These are phyloP conservation scores for Posidonia australis DNA, from an alignment of 106 monocot species.

Conservation along the genomic window DNA sequence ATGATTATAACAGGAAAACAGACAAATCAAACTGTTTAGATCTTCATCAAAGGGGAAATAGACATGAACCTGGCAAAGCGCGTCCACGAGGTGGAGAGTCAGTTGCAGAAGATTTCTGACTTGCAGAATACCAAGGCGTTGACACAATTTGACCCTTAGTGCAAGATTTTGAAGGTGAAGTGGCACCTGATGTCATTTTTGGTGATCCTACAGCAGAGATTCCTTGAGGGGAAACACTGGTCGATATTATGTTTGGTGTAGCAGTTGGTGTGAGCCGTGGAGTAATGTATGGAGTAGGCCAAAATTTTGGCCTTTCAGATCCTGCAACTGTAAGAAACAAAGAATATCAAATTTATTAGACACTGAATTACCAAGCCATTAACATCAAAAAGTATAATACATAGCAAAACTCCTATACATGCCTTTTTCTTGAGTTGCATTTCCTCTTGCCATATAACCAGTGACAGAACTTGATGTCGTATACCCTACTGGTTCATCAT, in stretches of 20 bases:
- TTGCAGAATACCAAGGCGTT: slow-evolving; percentile 22
- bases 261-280: slow-evolving; percentile 34
- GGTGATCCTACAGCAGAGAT: slow-evolving; percentile 39
- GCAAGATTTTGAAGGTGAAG: slow-evolving; percentile 8
- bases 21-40: too few relatives aligned
- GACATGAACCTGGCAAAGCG: slow-evolving; percentile 9
- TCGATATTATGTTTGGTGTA: slow-evolving; percentile 41
- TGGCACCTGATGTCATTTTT: slow-evolving; percentile 13
- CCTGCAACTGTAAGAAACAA: slow-evolving; percentile 7
- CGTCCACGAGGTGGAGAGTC: slow-evolving; percentile 17
- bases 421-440: slow-evolving; percentile 24
- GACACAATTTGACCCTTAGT: slow-evolving; percentile 3
- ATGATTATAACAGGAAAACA: too few relatives aligned
- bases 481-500: slow-evolving; percentile 22
- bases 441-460: slow-evolving; percentile 15
- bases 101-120: slow-evolving; percentile 18
- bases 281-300: slow-evolving; percentile 41
- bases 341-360: background rate
- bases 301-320: slow-evolving; percentile 21
- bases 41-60: background rate
- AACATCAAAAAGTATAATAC: background rate
- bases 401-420: background rate
- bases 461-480: slow-evolving; percentile 12
- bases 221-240: slow-evolving; percentile 35
- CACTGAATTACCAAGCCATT: background rate